Evolutionary conservation across 1,284 basidiomycete genomes (phyloP).

Genomic region (Ceratobasidium sp.): DNA sequence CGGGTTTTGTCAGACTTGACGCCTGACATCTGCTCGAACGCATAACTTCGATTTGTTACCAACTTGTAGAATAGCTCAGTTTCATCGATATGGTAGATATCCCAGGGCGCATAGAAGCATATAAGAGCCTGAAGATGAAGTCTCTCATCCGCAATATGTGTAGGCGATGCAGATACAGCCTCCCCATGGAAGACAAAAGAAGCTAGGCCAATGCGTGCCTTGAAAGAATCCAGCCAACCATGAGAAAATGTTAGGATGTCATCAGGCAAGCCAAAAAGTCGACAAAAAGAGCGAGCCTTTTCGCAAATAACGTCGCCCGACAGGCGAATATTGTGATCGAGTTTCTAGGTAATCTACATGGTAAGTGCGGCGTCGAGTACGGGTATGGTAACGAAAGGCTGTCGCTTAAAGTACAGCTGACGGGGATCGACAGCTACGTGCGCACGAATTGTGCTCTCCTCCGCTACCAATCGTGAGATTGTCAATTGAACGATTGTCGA

Average conservation of each 20-base stretch:
- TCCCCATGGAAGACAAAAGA: constrained; percentile 23
- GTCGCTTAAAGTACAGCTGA: neutral
- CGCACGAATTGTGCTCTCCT: neutral
- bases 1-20: constrained; percentile 47
- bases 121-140: neutral
- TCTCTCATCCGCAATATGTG: neutral
- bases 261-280: neutral
- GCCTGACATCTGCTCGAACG: constrained; percentile 47
- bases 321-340: neutral
- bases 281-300: constrained; percentile 16
- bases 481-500: constrained; percentile 3
- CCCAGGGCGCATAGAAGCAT: constrained; percentile 45
- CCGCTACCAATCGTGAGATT: neutral
- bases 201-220: constrained; percentile 15
- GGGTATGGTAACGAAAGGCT: neutral
- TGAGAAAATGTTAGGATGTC: constrained; percentile 23
- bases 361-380: constrained; percentile 46
- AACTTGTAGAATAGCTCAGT: constrained; percentile 53
- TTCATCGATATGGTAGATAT: constrained; percentile 57
- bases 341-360: constrained; percentile 35
- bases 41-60: constrained; percentile 48
- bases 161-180: constrained; percentile 6
- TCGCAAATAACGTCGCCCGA: neutral
- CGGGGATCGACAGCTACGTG: neutral
- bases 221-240: constrained; percentile 38